A percentile compares a stretch with the other conserved stretches of the same genome.
Conservation (phyloP, 176 grass and related monocot species). For the Aegilops sharonensis region DNA sequence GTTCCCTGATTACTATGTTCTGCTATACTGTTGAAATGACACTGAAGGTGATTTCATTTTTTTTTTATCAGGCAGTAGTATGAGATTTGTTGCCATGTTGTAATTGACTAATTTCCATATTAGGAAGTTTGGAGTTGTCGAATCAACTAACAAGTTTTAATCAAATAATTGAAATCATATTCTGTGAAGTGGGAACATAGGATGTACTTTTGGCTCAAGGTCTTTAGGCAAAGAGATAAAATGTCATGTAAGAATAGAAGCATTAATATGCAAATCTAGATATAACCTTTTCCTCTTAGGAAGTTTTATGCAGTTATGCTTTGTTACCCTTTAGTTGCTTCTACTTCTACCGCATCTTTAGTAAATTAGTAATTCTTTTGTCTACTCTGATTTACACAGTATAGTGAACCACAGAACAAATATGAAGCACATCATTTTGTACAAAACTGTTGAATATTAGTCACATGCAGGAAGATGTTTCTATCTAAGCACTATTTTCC, state of each 20-base stretch:
- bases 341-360: background rate
- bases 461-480: background rate
- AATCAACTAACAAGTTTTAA: background rate
- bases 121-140: background rate
- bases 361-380: background rate
- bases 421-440: background rate
- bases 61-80: background rate
- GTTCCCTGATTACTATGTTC: background rate
- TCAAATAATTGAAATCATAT: background rate
- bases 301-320: background rate
- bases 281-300: no score
- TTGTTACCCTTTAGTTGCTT: background rate
- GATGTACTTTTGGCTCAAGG: background rate
- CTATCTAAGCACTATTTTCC: background rate
- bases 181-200: background rate
- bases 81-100: background rate
- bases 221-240: background rate
- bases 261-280: background rate
- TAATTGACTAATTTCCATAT: background rate
- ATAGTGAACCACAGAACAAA: background rate
- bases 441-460: background rate
- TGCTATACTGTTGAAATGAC: background rate
- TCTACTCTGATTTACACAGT: background rate
- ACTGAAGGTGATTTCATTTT: background rate
- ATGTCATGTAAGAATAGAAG: background rate